phyloP scores from a whole-genome alignment of 352 stramenopile genomes.

The Phytophthora uliginosa region DNA sequence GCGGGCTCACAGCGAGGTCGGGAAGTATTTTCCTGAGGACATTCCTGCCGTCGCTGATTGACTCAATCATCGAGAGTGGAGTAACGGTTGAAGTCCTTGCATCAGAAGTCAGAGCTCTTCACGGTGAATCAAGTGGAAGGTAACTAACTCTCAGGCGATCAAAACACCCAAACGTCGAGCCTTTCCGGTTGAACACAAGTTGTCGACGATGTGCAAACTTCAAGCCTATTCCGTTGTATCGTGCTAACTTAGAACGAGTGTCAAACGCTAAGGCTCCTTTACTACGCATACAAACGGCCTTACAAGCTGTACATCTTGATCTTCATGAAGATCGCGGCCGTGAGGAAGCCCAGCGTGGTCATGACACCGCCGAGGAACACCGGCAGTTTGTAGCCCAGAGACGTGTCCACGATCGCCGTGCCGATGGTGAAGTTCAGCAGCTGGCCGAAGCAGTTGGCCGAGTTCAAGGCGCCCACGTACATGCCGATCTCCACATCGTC shows the following conservation, averaged over 20 bases:
- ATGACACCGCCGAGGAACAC: conserved; percentile 40
- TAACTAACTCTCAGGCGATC: background rate
- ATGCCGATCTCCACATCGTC: conserved; percentile 33
- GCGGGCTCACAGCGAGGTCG: background rate
- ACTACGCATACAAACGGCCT: conserved; percentile 28
- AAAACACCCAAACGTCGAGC: conserved; percentile 2
- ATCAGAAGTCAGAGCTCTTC: conserved; percentile 11
- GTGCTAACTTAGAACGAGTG: background rate
- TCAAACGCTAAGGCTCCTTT: conserved; percentile 10
- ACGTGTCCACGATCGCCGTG: conserved; percentile 37
- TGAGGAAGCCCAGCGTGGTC: conserved; percentile 47
- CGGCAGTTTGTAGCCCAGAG: conserved; percentile 46
- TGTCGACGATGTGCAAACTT: conserved; percentile 10
- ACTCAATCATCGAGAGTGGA: background rate
- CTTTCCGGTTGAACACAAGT: conserved; percentile 16
- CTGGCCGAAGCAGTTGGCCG: conserved; percentile 46
- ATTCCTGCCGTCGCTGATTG: background rate
- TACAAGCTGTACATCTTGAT: conserved; percentile 76
- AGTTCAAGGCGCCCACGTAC: conserved; percentile 70
- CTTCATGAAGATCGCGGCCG: conserved; percentile 52
- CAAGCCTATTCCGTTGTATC: conserved; percentile 20
- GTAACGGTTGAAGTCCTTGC: background rate
- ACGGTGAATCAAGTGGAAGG: background rate
- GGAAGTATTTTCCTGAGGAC: background rate
- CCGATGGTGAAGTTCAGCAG: conserved; percentile 37